These are phyloP conservation scores for Begonia masoniana DNA, from an alignment of 306 rosid genomes.

Conservation along the genomic window DNA sequence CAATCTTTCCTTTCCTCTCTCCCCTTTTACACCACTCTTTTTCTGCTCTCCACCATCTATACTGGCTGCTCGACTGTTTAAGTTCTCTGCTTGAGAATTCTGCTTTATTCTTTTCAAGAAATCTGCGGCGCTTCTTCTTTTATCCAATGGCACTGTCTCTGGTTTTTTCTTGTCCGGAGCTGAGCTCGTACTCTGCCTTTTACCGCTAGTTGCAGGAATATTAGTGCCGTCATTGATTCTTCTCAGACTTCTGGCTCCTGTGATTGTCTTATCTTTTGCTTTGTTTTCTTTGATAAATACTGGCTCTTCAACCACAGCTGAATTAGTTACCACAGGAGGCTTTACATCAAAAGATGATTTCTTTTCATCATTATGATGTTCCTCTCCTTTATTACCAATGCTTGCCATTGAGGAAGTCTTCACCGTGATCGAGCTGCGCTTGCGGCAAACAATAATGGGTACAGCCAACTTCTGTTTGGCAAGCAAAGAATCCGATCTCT, in stretches of 20 bases:
- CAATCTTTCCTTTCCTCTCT: slow-evolving; percentile 28
- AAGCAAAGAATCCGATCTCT: slow-evolving; percentile 35
- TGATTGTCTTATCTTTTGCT: slow-evolving; percentile 46
- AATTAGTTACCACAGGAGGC: slow-evolving; percentile 19
- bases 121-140: slow-evolving; percentile 61
- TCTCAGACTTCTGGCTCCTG: slow-evolving; percentile 61
- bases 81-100: slow-evolving; percentile 25
- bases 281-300: slow-evolving; percentile 16
- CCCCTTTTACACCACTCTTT: slow-evolving; percentile 42
- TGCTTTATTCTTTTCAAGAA: slow-evolving; percentile 80
- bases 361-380: slow-evolving; percentile 25
- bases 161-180: slow-evolving; percentile 36
- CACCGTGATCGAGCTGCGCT: slow-evolving; percentile 35
- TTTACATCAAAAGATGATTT: slow-evolving; percentile 29
- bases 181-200: slow-evolving; percentile 24
- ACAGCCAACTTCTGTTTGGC: slow-evolving; percentile 41
- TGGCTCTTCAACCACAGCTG: slow-evolving; percentile 29
- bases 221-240: slow-evolving; percentile 37
- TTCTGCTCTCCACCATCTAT: slow-evolving; percentile 65
- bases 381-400: slow-evolving; percentile 31
- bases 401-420: slow-evolving; percentile 36
- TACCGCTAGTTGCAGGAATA: slow-evolving; percentile 16
- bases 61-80: slow-evolving; percentile 23
- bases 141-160: slow-evolving; percentile 27
- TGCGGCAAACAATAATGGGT: slow-evolving; percentile 73